phyloP scores from a whole-genome alignment of 208 protist genomes.

The Trypanosoma melophagium region DNA sequence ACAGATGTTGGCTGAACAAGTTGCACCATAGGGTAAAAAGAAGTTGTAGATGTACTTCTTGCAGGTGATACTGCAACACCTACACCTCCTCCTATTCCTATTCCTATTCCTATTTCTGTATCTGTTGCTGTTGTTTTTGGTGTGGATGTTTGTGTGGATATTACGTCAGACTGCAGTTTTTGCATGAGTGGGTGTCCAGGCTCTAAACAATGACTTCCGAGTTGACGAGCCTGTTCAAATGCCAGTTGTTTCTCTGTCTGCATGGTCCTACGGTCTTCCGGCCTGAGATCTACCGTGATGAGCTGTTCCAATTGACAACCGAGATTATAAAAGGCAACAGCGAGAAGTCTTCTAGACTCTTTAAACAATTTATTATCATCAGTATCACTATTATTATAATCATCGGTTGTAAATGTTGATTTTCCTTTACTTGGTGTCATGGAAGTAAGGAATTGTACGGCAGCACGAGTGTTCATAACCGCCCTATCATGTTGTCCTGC shows the following conservation, averaged over 20 bases:
- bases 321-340: conserved; percentile 22
- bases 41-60: no score
- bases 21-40: no score
- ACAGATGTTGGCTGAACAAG: no score
- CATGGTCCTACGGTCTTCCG: neutral
- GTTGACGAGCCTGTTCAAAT: conserved; percentile 7
- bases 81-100: no score
- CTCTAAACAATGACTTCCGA: conserved; percentile 3
- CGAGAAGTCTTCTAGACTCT: conserved; percentile 18
- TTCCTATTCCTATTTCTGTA: no score
- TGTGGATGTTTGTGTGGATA: neutral
- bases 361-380: neutral
- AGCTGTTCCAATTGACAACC: conserved; percentile 17
- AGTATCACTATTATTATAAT: neutral
- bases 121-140: no score
- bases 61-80: no score
- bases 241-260: neutral
- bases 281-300: neutral
- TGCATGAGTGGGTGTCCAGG: conserved; percentile 17
- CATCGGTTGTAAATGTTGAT: no score
- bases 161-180: conserved; percentile 1
- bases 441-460: conserved; percentile 11
- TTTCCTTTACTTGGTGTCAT: neutral
- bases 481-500: conserved; percentile 13
- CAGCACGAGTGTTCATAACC: conserved; percentile 6